phyloP scores from a whole-genome alignment of 2,329 filamentous ascomycete species.

The Chalaropsis ovoidea region DNA sequence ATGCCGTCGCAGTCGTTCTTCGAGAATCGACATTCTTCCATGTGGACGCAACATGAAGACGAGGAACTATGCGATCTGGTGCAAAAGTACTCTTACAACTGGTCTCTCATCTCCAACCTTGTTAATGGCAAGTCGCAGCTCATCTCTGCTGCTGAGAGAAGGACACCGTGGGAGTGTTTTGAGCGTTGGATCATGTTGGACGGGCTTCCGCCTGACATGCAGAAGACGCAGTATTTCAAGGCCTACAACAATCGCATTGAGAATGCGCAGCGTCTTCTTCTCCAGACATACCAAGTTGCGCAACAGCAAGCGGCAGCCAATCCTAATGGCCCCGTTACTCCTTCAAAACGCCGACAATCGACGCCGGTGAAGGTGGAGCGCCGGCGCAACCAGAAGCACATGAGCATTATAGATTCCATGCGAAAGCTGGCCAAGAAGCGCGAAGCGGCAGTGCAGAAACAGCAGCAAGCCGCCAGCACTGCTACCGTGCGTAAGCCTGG shows the following conservation, averaged over 20 bases:
- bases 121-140: slow-evolving; percentile 65
- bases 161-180: slow-evolving; percentile 97
- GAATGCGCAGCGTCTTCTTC: slow-evolving; percentile 46
- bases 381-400: slow-evolving; percentile 72
- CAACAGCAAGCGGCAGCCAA: slow-evolving; percentile 33
- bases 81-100: slow-evolving; percentile 92
- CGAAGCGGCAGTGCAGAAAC: slow-evolving; percentile 75
- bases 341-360: slow-evolving; percentile 46
- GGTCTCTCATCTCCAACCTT: slow-evolving; percentile 83
- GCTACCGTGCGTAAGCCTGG: slow-evolving; percentile 71
- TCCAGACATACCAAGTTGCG: slow-evolving; percentile 44
- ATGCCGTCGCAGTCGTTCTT: slow-evolving; percentile 92
- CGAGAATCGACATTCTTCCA: slow-evolving; percentile 73
- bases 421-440: slow-evolving; percentile 90
- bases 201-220: slow-evolving; percentile 83
- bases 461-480: slow-evolving; percentile 71
- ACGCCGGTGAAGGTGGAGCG: slow-evolving; percentile 78
- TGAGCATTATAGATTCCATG: slow-evolving; percentile 88
- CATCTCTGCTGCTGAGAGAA: slow-evolving; percentile 74
- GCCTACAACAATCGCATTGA: slow-evolving; percentile 53
- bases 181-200: slow-evolving; percentile 92
- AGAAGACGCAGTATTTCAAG: slow-evolving; percentile 91
- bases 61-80: slow-evolving; percentile 78
- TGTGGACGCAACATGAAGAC: slow-evolving; percentile 85
- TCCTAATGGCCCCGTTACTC: slow-evolving; percentile 18